Percentiles rank a stretch among this genome's conserved stretches.
Evolutionary conservation across 371 early-diverging fungal species (phyloP).

Genomic region (Mortierella sp.): DNA sequence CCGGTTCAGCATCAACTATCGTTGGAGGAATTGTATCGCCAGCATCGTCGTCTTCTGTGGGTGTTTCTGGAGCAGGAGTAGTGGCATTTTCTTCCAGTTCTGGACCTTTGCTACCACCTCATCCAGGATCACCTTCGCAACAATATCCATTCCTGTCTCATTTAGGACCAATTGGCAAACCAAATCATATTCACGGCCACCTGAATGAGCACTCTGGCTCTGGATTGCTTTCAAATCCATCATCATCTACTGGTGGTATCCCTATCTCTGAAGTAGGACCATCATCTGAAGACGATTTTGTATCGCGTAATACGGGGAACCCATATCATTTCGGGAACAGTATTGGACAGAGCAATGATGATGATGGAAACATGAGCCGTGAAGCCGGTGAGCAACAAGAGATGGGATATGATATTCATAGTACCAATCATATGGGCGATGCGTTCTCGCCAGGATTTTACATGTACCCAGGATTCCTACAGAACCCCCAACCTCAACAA

Average conservation of each 20-base stretch:
- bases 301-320: constrained; percentile 1
- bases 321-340: constrained; percentile 24
- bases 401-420: neutral
- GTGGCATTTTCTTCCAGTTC: neutral
- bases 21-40: constrained; percentile 3
- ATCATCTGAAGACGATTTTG: constrained; percentile 11
- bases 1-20: constrained; percentile 2
- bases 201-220: constrained; percentile 10
- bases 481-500: constrained; percentile 18
- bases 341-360: constrained; percentile 1
- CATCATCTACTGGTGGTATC: neutral
- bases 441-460: constrained; percentile 37
- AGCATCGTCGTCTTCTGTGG: neutral
- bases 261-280: neutral
- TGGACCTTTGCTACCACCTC: neutral
- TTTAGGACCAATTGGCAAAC: constrained; percentile 44
- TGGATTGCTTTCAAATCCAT: neutral
- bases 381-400: neutral
- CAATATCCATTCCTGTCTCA: constrained; percentile 36
- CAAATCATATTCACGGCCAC: constrained; percentile 7
- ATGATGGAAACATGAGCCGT: neutral
- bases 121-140: constrained; percentile 26
- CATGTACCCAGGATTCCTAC: constrained; percentile 32
- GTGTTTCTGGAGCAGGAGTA: neutral
- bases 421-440: neutral